Evolutionary conservation across 129 eudicot genomes (phyloP).

Genomic region (Glebionis coronaria): DNA sequence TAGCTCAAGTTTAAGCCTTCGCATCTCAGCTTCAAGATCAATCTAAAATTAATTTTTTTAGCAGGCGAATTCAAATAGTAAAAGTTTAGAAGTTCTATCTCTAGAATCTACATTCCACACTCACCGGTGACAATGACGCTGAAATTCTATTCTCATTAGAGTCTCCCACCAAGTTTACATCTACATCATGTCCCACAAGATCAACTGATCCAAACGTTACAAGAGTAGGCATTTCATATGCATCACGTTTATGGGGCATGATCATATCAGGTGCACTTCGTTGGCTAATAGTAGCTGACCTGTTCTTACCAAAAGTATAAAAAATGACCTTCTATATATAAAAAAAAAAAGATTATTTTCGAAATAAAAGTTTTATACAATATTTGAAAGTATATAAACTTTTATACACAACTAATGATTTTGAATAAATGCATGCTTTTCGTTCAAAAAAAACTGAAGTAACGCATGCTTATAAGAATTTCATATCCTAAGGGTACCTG

Average conservation of each 20-base stretch:
- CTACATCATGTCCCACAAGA: slow-evolving; percentile 3
- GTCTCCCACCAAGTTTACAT: slow-evolving; percentile 13
- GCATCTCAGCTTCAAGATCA: slow-evolving; percentile 51
- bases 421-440: too few species aligned
- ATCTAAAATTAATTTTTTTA: slow-evolving; percentile 20
- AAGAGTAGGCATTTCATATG: too few species aligned
- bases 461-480: too few species aligned
- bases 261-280: slow-evolving; percentile 25
- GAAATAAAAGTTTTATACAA: too few species aligned
- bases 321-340: too few species aligned
- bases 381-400: too few species aligned
- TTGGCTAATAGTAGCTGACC: slow-evolving; percentile 15
- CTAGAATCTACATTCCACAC: slow-evolving; percentile 4
- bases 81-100: not conserved
- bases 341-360: too few species aligned
- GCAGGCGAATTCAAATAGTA: not conserved
- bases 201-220: too few species aligned
- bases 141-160: slow-evolving; percentile 9
- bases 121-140: slow-evolving; percentile 29
- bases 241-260: not conserved
- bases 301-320: slow-evolving; percentile 2
- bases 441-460: too few species aligned
- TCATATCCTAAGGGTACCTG: not conserved
- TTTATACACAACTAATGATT: too few species aligned
- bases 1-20: slow-evolving; percentile 56